Evolutionary conservation across 441 rosid genomes (phyloP), one percentile per base, ranked within the genome.

Genomic region (Corymbia citriodora): DNA sequence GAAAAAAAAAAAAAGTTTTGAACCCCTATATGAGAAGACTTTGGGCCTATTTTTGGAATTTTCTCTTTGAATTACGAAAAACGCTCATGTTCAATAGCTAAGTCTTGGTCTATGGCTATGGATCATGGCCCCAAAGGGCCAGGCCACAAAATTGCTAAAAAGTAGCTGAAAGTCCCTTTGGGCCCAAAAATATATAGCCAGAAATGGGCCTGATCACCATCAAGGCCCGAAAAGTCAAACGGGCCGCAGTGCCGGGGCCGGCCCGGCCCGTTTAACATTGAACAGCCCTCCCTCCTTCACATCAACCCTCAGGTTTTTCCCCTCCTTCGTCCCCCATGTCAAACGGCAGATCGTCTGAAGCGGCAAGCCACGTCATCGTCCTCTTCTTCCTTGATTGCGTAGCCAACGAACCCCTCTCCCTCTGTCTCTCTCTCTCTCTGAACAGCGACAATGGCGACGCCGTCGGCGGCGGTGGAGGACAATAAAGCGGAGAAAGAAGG

Each of bases 401-500:
- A 74, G 14, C 83, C 16, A 25, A 6, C 83, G 70, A 61, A 11
- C 14, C 50, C 49, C 83, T 36, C 82, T 10, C 49, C 11, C 49
- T 19, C 27, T 36, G 27, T n/a, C 40, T 17, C 12, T 70, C 25
- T 25, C n/a, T 61, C 9, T 61, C 17, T 29, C 4, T 72, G n/a
- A 40, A 21, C 17, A 74, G 85, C 52, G n/a, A 74, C 52, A 11
- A 74, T 74, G 85, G 48, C 85, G 50, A 74, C 85, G 85, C 52
- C 52, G 85, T 36, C 49, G 49, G 82, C 50, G 81, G 79, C 63
- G 63, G 65, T 8, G 85, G 83, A 74, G 83, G 83, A 74, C 25
- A 4, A 23, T 74, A 74, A 55, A 48, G 49, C 25, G 82, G 91
- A 87, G 89, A 96, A 93, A 92, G 99, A 95, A 96, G 98, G 99